A percentile compares a stretch with the other conserved stretches of the same genome.
phyloP scores from a whole-genome alignment of 371 early-diverging fungal species.

The Haplosporangium sp. region DNA sequence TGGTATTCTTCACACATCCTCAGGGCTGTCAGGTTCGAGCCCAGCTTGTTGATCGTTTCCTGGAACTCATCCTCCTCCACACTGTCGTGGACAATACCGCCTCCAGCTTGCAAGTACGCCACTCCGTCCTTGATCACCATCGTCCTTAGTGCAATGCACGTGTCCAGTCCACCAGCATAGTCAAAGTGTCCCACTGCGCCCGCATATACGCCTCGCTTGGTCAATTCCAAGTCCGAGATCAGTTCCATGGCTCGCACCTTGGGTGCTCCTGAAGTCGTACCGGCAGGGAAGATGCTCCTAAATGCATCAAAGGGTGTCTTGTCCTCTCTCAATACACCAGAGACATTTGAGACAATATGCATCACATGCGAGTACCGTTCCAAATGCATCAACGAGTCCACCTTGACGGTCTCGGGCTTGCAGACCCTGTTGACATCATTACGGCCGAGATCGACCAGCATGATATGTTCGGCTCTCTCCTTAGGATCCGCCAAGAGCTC shows the following conservation, averaged over 20 bases:
- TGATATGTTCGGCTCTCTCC: slow-evolving; percentile 96
- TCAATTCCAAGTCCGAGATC: slow-evolving; percentile 88
- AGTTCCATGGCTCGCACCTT: slow-evolving; percentile 97
- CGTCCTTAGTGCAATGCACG: slow-evolving; percentile 97
- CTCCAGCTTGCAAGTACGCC: slow-evolving; percentile 94
- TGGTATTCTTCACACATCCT: slow-evolving; percentile 84
- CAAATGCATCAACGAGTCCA: slow-evolving; percentile 96
- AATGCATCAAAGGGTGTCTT: slow-evolving; percentile 95
- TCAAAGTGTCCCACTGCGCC: slow-evolving; percentile 96
- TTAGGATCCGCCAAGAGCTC: slow-evolving; percentile 90
- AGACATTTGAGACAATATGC: slow-evolving; percentile 97
- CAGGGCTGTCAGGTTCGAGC: slow-evolving; percentile 89
- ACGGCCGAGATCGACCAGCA: slow-evolving; percentile 98
- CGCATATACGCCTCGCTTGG: slow-evolving; percentile 96
- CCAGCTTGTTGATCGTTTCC: slow-evolving; percentile 95
- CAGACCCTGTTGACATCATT: slow-evolving; percentile 97
- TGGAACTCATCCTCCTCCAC: slow-evolving; percentile 91
- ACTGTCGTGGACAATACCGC: slow-evolving; percentile 96
- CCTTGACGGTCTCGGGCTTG: slow-evolving; percentile 89
- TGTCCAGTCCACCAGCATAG: slow-evolving; percentile 93
- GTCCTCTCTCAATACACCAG: slow-evolving; percentile 87
- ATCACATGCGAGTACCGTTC: slow-evolving; percentile 97
- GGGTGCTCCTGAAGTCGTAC: slow-evolving; percentile 97
- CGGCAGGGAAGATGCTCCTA: slow-evolving; percentile 97
- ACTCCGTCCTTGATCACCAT: slow-evolving; percentile 96